Evolutionary conservation across 345 rosid genomes (phyloP).

Genomic region (Salix viminalis): DNA sequence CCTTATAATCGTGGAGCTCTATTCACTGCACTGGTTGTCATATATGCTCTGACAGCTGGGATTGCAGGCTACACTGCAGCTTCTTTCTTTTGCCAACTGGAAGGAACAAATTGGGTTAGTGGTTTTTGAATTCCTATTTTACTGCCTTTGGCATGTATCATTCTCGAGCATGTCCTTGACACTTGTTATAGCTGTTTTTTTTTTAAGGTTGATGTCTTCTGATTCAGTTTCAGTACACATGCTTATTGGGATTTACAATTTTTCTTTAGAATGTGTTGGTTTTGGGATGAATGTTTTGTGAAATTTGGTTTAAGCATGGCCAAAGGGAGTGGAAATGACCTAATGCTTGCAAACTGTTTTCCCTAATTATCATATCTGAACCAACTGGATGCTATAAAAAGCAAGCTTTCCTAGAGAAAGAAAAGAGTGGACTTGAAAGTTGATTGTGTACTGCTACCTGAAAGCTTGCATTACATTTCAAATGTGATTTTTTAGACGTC

Average conservation of each 20-base stretch:
- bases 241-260: neutral
- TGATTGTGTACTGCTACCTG: neutral
- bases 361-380: too few relatives aligned
- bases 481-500: neutral
- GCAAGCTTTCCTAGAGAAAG: neutral
- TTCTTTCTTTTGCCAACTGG: conserved; percentile 29
- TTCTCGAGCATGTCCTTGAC: neutral
- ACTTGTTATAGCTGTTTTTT: neutral
- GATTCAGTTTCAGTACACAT: neutral
- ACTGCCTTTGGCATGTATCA: neutral
- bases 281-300: neutral
- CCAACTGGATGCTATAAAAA: too few relatives aligned
- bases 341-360: too few relatives aligned
- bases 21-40: conserved; percentile 29
- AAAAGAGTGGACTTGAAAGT: neutral
- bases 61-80: conserved; percentile 30
- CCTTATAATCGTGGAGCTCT: conserved; percentile 34
- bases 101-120: conserved; percentile 33
- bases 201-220: neutral
- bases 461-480: neutral
- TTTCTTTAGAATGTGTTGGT: too few relatives aligned
- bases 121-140: neutral
- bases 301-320: neutral
- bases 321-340: too few relatives aligned
- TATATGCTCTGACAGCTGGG: conserved; percentile 32